Percentiles rank a stretch among this genome's conserved stretches.
Evolutionary conservation across 441 rosid genomes (phyloP).

Genomic region (Euphorbia celastroides): DNA sequence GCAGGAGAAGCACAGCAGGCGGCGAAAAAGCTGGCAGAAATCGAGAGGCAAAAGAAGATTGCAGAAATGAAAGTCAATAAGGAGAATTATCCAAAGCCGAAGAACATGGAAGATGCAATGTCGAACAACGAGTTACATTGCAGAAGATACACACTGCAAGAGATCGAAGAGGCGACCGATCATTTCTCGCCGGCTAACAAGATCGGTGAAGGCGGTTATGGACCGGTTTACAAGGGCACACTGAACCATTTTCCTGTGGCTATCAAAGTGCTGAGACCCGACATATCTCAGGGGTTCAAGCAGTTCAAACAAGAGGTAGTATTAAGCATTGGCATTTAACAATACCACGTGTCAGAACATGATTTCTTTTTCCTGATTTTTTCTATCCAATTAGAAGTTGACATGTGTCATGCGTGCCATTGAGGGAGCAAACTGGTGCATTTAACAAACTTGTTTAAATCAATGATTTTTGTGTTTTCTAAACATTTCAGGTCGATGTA

Average conservation of each 20-base stretch:
- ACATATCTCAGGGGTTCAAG: conserved; percentile 52
- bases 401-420: too few species aligned
- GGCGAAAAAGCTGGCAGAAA: conserved; percentile 28
- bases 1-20: conserved; percentile 38
- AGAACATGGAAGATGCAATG: conserved; percentile 12
- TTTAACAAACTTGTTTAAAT: not conserved
- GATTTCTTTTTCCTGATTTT: too few species aligned
- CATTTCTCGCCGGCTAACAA: conserved; percentile 38
- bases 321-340: too few species aligned
- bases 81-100: conserved; percentile 26
- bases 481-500: conserved; percentile 52
- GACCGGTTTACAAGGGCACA: conserved; percentile 55
- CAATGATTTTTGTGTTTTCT: not conserved
- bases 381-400: too few species aligned
- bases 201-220: conserved; percentile 89
- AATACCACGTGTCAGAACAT: too few species aligned
- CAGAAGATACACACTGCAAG: conserved; percentile 49
- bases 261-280: conserved; percentile 60
- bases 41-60: conserved; percentile 37
- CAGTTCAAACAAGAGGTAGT: conserved; percentile 72
- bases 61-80: conserved; percentile 29
- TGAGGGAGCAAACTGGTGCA: not conserved
- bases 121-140: conserved; percentile 22
- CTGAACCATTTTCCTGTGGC: conserved; percentile 61
- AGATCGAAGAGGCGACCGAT: conserved; percentile 57